These are phyloP conservation scores for Spironucleus salmonicida DNA, from an alignment of 208 protist genomes.

Conservation along the genomic window DNA sequence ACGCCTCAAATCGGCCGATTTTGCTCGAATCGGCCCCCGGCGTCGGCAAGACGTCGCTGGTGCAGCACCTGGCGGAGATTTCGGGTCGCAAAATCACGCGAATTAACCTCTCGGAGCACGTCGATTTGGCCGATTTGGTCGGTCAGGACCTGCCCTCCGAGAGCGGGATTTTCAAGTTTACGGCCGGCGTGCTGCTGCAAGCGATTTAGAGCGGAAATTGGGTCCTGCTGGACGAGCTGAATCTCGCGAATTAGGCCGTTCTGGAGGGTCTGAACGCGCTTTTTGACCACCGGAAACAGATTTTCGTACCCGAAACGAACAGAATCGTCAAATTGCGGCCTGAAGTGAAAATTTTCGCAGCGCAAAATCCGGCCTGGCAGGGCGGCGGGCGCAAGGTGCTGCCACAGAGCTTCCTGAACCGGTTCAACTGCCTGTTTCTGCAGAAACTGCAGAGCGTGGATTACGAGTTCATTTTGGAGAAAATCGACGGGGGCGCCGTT, in stretches of 20 bases:
- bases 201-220: constrained; percentile 69
- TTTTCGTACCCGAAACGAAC: constrained; percentile 69
- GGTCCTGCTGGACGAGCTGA: constrained; percentile 99
- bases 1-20: constrained; percentile 76
- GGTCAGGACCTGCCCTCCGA: constrained; percentile 63
- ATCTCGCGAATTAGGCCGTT: constrained; percentile 95
- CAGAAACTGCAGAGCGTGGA: constrained; percentile 25
- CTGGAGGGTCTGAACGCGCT: constrained; percentile 98
- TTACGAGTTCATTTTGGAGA: constrained; percentile 36
- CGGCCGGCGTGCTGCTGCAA: constrained; percentile 85
- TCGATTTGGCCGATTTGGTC: constrained; percentile 94
- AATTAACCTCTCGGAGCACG: constrained; percentile 99
- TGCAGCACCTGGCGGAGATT: constrained; percentile 68
- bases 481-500: constrained; percentile 44
- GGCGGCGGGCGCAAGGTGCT: constrained; percentile 95
- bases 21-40: constrained; percentile 70
- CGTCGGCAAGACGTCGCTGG: constrained; percentile 87
- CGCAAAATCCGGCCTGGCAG: constrained; percentile 79
- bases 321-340: constrained; percentile 54
- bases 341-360: constrained; percentile 91
- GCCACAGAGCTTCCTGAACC: constrained; percentile 97
- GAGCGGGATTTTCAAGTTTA: constrained; percentile 76
- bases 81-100: constrained; percentile 71
- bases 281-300: constrained; percentile 85
- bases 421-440: constrained; percentile 80